Percentiles rank a stretch among this genome's conserved stretches.
Conservation (phyloP, 495 filamentous ascomycete species). For the Thermothielavioides terrestris region DNA sequence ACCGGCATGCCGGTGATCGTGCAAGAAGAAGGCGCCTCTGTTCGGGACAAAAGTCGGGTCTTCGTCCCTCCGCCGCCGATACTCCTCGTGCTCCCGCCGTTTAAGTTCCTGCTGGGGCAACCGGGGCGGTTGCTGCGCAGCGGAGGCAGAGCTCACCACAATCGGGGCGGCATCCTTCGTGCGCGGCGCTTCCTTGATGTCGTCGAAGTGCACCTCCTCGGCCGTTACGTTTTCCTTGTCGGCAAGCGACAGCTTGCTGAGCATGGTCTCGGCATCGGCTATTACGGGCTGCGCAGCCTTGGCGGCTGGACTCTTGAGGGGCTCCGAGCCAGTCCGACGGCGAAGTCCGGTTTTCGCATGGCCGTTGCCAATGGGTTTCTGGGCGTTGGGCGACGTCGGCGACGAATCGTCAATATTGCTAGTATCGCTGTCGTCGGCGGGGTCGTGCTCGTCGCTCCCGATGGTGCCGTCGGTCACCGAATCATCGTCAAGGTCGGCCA, state of each 20-base stretch:
- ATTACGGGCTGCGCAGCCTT: constrained; percentile 31
- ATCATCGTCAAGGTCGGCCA: constrained; percentile 63
- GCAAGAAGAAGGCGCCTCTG: constrained; percentile 91
- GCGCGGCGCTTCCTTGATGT: constrained; percentile 31
- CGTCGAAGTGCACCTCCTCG: constrained; percentile 59
- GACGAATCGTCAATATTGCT: constrained; percentile 56
- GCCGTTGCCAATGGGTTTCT: constrained; percentile 28
- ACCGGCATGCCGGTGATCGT: constrained; percentile 77
- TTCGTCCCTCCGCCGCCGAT: constrained; percentile 73
- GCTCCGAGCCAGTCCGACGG: constrained; percentile 26
- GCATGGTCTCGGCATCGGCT: constrained; percentile 78
- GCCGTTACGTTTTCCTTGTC: constrained; percentile 45
- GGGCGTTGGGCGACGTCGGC: constrained; percentile 37
- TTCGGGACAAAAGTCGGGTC: constrained; percentile 95
- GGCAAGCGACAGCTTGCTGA: constrained; percentile 68
- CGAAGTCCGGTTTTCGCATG: constrained; percentile 34
- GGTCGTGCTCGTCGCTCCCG: constrained; percentile 65
- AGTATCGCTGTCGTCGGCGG: constrained; percentile 71
- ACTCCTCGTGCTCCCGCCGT: constrained; percentile 83
- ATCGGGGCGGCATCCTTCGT: constrained; percentile 34
- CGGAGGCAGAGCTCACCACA: constrained; percentile 38
- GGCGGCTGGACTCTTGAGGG: constrained; percentile 28
- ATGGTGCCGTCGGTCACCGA: constrained; percentile 74
- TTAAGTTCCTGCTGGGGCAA: constrained; percentile 56
- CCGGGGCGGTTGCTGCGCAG: constrained; percentile 22